Percentiles rank a stretch among this genome's conserved stretches.
These are phyloP conservation scores for Penicillium lagena DNA, from an alignment of 495 filamentous ascomycete genomes.

Conservation along the genomic window DNA sequence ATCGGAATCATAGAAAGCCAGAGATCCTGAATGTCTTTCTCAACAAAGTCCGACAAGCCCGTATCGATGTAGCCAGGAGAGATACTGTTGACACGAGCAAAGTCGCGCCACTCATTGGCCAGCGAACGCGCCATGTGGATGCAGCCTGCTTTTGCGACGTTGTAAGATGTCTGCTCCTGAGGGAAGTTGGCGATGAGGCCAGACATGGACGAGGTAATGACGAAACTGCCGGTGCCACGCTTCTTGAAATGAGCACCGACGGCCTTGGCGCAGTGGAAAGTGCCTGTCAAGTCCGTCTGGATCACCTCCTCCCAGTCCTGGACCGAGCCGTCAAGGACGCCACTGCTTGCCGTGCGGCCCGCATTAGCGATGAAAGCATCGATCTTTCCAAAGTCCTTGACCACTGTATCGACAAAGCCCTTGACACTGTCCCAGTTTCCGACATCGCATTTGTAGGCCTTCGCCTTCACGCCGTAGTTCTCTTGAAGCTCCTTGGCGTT, in stretches of 20 bases:
- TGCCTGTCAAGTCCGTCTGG: constrained; percentile 57
- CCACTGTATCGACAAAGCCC: constrained; percentile 43
- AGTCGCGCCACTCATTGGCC: constrained; percentile 74
- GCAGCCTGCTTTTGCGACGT: constrained; percentile 64
- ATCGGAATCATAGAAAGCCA: constrained; percentile 74
- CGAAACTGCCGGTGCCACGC: constrained; percentile 51
- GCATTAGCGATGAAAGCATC: constrained; percentile 67
- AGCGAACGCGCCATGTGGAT: constrained; percentile 53
- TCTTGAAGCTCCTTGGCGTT: constrained; percentile 54
- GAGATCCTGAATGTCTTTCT: constrained; percentile 59
- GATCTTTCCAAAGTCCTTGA: constrained; percentile 58
- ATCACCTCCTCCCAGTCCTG: constrained; percentile 64
- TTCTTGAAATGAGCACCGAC: constrained; percentile 59
- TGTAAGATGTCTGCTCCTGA: constrained; percentile 76
- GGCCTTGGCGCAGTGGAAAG: constrained; percentile 64
- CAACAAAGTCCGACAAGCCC: constrained; percentile 69
- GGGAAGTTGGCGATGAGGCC: constrained; percentile 75
- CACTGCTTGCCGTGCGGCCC: constrained; percentile 55
- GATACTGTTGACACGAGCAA: constrained; percentile 68
- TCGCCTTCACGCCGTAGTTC: constrained; percentile 59
- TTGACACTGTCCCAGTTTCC: constrained; percentile 45
- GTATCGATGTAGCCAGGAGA: constrained; percentile 78
- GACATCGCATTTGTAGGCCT: constrained; percentile 57
- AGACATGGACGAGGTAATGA: constrained; percentile 62
- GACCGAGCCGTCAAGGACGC: constrained; percentile 57